Base-by-base conservation (phyloP, 2,329 filamentous ascomycete genomes). In the Talaromyces sp. region DNA sequence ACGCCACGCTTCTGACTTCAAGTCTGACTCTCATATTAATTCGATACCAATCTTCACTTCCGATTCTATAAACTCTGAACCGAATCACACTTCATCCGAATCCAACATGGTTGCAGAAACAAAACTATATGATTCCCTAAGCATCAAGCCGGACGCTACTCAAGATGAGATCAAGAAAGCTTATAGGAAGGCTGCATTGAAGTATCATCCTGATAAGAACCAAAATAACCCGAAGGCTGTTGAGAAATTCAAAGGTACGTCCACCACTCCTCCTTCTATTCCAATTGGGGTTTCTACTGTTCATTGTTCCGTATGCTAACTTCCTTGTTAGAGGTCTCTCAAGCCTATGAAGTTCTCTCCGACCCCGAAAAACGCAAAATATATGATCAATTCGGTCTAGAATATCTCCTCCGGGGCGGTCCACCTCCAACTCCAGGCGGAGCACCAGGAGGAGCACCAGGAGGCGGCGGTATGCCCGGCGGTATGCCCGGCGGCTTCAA, bases 151-250 rank as follows among this genome's bases (percentile, higher is more conserved):
- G 37, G 84, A 86, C 61, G 91, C 92, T 22, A 82, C 85, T 22
- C 90, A 95, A 76, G 93, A 97, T 70, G 93, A 97, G 64, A 96
- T 99, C 73, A 97, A 97, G 75, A 99, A 97, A 74, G 94, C 86
- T 59, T 72, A 91, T 56, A 70, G 89, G 63, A 96, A 96, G 81
- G 83, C 87, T 57, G 93, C 93, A 56, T 77, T 97, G 72, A 95
- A 92, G 78, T 92, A 86, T 77, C 94, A 99, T 71, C 94, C 94
- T 6, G 94, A 99, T 80, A 99, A 97, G 82, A 99, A 97, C 81
- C 92, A 92, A 75, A 87, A 96, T 77, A 91, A 93, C 67, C 86
- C 91, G 31, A 78, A 85, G 54, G 90, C 93, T 8, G 81, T 85
- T 61, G 94, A 97, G 73, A 97, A 93, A 76, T 99, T 99, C 82